Base-by-base conservation (phyloP, 768 basidiomycete genomes). In the Termitomyces sp. region DNA sequence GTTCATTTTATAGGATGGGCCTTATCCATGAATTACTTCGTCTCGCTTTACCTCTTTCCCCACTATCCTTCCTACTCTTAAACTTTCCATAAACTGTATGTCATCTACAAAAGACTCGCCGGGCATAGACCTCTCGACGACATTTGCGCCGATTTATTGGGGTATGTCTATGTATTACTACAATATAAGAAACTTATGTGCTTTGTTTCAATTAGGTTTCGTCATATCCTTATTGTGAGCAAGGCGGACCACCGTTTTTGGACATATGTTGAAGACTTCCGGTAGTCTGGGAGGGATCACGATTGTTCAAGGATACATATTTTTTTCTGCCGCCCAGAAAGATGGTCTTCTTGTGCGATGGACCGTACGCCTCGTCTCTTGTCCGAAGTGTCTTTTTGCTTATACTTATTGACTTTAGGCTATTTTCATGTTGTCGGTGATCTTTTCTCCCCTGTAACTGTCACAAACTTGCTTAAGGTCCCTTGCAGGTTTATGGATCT, bases 231-330 rank as follows among this genome's bases (percentile, higher is more conserved):
- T 71, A 17, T 58, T 71, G 69, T 71, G 58, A 62, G 51, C 34
- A 48, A 37, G 9, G 0, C n/a, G 17, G 8, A 11, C 0, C 7
- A 19, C 21, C 59, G 42, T 16, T 34, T n/a, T 37, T 41, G 6
- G 16, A 17, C 45, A 38, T 27, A 27, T 17, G 14, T 8, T 49
- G 27, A 17, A 37, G 43, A 17, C 11, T 21, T 40, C 23, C n/a
- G 3, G 11, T 49, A 78, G 76, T 31, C 62, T 77, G 6, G 70
- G 68, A 14, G 77, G 77, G 19, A 75, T 77, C 43, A 74, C 71
- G 5, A 67, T 76, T 27, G 65, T 77, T 35, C 77, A 78, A 59
- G 75, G 73, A 6, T 76, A 75, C 46, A 63, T 73, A 12, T 77
- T 76, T 62, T 77, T 77, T 53, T 67, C 71, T 6, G 63, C 62